Evolutionary conservation across 2,329 filamentous ascomycete genomes (phyloP).

Genomic region (Graphilbum ipis-grandicollis): DNA sequence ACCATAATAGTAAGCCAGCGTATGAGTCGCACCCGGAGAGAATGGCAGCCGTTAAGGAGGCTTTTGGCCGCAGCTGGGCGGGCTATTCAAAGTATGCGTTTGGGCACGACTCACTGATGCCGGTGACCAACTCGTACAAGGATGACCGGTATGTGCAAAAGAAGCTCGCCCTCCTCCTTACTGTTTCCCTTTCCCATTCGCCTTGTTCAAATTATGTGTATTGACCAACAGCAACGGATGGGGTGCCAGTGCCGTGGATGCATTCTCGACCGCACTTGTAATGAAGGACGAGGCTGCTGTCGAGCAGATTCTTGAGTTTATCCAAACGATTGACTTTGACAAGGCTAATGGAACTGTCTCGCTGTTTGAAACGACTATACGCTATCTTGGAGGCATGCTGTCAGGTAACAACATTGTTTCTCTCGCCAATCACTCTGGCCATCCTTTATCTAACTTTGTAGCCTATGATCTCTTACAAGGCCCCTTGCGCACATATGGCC

Average conservation of each 20-base stretch:
- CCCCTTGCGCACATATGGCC: constrained; percentile 32
- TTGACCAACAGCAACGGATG: constrained; percentile 48
- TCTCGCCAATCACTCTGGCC: background rate
- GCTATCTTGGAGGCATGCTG: constrained; percentile 67
- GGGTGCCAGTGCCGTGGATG: constrained; percentile 72
- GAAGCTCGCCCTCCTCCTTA: too few species aligned
- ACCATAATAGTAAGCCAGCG: constrained; percentile 1
- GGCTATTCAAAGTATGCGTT: constrained; percentile 61
- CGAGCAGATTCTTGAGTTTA: constrained; percentile 50
- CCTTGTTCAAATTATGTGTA: too few species aligned
- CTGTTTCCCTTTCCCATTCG: too few species aligned
- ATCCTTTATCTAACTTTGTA: constrained; percentile 10
- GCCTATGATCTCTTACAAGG: constrained; percentile 57
- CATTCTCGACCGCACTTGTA: constrained; percentile 60
- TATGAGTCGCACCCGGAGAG: constrained; percentile 20
- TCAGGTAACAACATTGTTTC: too few species aligned
- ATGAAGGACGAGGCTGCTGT: constrained; percentile 56
- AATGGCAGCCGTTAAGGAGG: constrained; percentile 45
- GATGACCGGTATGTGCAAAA: constrained; percentile 59
- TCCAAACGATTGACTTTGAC: constrained; percentile 55
- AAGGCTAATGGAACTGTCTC: constrained; percentile 45
- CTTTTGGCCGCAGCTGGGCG: constrained; percentile 54
- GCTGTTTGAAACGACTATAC: constrained; percentile 80
- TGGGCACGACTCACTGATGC: constrained; percentile 58
- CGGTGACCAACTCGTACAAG: constrained; percentile 43